Evolutionary conservation across 202 grass and related monocot species (phyloP), one percentile per base, ranked within the genome.

Genomic region (Eragrostis tef): DNA sequence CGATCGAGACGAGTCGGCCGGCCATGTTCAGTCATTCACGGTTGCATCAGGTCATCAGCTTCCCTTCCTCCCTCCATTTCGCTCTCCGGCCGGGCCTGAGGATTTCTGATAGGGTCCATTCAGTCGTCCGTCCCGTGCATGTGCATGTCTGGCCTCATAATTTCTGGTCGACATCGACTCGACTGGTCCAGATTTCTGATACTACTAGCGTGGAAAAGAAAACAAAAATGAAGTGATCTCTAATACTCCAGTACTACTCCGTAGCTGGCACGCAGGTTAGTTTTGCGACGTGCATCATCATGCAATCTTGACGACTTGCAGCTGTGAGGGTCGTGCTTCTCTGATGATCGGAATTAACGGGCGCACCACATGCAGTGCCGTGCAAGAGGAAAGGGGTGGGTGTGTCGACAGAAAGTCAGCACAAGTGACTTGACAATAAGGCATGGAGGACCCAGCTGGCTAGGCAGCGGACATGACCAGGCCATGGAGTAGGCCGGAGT

Each of bases 391-490:
- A 42, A 39, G 29, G 29, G 34, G 3, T 39, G 34, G 1, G 34
- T 39, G 34, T 39, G 34, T 48, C 10, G 85, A 83, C 87, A 85
- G 64, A 31, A 85, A 89, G 77, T 89, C 87, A 85, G 87, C 82
- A 85, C 47, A 21, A 81, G 64, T 81, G 82, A 87, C 73, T 72
- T 70, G 77, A 85, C 81, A 46, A 77, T 44, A 52, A 79, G 60
- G 19, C 25, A 2, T 17, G 8, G 10, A 70, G 78, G 72, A 2
- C 79, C 84, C 78, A 15, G 6, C 27, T 11, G 25, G 29, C 29
- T n/a, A 31, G 29, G 3, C 29, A 31, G 9, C 25, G 61, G 84
- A 80, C 61, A 66, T 68, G 84, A 74, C 76, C 75, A 61, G 67
- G 74, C 74, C 54, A 6, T 31, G 71, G 9, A 14, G n/a, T 15